These are phyloP conservation scores for Pestalotiopsis fici DNA, from an alignment of 2,329 filamentous ascomycete genomes.

Conservation along the genomic window DNA sequence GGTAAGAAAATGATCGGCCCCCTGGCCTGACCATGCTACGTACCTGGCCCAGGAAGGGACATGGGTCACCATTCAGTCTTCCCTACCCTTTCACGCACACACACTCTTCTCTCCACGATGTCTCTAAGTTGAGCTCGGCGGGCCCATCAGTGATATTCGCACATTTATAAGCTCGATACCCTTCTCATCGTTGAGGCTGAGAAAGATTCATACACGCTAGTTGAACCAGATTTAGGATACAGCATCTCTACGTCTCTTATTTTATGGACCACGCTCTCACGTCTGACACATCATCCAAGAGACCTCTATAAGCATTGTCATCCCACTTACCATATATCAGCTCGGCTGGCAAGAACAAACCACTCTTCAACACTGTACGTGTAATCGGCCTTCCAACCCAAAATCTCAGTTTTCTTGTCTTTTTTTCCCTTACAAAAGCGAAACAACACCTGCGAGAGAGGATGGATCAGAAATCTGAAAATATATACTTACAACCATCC, in stretches of 20 bases:
- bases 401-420: background rate
- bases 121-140: slow-evolving; percentile 6
- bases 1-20: background rate
- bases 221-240: slow-evolving; percentile 12
- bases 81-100: slow-evolving; percentile 4
- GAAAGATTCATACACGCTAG: slow-evolving; percentile 5
- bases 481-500: slow-evolving; percentile 27
- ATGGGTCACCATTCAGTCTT: background rate
- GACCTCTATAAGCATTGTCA: slow-evolving; percentile 6
- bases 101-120: background rate
- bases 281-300: background rate
- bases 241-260: slow-evolving; percentile 8
- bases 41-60: background rate
- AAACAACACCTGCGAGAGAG: slow-evolving; percentile 9
- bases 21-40: background rate
- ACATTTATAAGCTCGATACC: slow-evolving; percentile 12
- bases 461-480: slow-evolving; percentile 19
- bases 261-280: background rate
- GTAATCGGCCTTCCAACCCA: slow-evolving; percentile 17
- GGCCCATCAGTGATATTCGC: slow-evolving; percentile 12
- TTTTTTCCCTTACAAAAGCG: slow-evolving; percentile 20
- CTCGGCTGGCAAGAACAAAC: background rate
- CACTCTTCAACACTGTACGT: slow-evolving; percentile 16
- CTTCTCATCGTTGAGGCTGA: slow-evolving; percentile 12
- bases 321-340: slow-evolving; percentile 1